These are phyloP conservation scores for Epichloe coenophiala DNA, from an alignment of 2,329 filamentous ascomycete species.

Conservation along the genomic window DNA sequence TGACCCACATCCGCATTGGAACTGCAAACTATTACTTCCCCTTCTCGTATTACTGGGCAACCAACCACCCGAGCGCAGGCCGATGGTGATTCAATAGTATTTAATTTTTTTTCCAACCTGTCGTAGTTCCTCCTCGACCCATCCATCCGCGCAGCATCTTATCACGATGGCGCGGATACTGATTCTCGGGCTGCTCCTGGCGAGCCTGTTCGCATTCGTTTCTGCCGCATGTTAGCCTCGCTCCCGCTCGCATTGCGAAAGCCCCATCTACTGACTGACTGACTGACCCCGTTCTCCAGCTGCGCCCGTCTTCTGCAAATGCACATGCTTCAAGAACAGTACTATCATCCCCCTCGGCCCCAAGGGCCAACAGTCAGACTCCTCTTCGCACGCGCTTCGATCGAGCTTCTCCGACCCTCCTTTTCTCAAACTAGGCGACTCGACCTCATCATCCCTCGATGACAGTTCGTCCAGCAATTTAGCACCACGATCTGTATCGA, in stretches of 20 bases:
- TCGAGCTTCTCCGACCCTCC: constrained; percentile 11
- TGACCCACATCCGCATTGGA: not conserved
- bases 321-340: constrained; percentile 56
- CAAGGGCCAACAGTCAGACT: constrained; percentile 16
- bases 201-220: constrained; percentile 20
- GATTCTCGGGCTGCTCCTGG: constrained; percentile 23
- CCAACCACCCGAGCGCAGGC: too few species aligned
- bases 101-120: too few species aligned
- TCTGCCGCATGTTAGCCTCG: constrained; percentile 29
- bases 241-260: not conserved
- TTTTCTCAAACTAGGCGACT: constrained; percentile 9
- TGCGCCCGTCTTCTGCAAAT: constrained; percentile 54
- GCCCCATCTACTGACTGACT: constrained; percentile 4
- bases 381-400: constrained; percentile 12
- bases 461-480: not conserved
- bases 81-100: too few species aligned
- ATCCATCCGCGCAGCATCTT: not conserved
- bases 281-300: constrained; percentile 22
- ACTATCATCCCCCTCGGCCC: constrained; percentile 49
- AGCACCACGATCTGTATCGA: constrained; percentile 23
- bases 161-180: constrained; percentile 27
- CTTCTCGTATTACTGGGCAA: too few species aligned
- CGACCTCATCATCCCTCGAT: not conserved
- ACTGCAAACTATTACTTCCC: too few species aligned
- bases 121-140: not conserved